Conservation (phyloP, 148 eudicot species). For the Rheum nobile region DNA sequence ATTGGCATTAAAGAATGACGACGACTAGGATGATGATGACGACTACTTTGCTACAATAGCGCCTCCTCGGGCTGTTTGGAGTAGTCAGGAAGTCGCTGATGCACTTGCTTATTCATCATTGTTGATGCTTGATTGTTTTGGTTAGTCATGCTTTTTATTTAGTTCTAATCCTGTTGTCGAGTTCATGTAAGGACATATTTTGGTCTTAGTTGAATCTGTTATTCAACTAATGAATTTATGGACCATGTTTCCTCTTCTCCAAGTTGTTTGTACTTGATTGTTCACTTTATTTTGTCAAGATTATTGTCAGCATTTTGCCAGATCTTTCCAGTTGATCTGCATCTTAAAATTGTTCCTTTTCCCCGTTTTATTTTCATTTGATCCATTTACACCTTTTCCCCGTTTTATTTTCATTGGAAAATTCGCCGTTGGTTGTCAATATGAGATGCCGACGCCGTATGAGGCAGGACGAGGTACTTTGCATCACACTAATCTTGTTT, state of each 20-base stretch:
- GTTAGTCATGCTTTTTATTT: neutral
- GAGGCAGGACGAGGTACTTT: too few species aligned
- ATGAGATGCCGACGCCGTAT: too few species aligned
- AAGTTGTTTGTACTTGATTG: neutral
- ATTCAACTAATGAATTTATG: neutral
- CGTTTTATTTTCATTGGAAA: too few species aligned
- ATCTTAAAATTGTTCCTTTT: too few species aligned
- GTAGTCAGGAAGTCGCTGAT: conserved; percentile 15
- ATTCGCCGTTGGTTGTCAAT: too few species aligned
- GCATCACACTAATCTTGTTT: too few species aligned
- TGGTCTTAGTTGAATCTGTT: neutral
- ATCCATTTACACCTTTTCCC: too few species aligned
- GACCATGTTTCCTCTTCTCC: neutral
- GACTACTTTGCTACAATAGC: conserved; percentile 80
- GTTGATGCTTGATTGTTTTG: conserved; percentile 4
- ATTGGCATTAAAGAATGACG: too few species aligned
- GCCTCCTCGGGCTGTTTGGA: conserved; percentile 61
- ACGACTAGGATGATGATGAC: conserved; percentile 91
- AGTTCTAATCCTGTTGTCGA: neutral
- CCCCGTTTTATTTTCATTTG: too few species aligned
- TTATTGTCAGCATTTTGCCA: neutral
- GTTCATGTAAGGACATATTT: neutral
- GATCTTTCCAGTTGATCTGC: too few species aligned
- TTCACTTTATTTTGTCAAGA: neutral
- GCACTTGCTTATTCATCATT: neutral